A percentile compares a stretch with the other conserved stretches of the same genome.
Conservation (phyloP, 2,329 filamentous ascomycete species). For the Monosporascus sp. region DNA sequence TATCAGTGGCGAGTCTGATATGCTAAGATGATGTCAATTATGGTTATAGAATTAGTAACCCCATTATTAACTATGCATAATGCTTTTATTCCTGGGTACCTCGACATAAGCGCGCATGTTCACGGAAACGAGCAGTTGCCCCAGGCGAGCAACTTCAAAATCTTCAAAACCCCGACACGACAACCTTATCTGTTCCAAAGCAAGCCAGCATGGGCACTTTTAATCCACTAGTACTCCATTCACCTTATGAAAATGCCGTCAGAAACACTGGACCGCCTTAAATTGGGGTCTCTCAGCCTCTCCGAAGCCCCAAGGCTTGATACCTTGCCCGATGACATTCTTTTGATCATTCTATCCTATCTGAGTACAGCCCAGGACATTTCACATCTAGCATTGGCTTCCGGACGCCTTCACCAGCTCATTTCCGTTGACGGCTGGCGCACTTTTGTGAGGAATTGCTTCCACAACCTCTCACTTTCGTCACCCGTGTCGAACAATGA, state of each 20-base stretch:
- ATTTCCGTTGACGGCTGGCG: slow-evolving; percentile 43
- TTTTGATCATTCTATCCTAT: slow-evolving; percentile 43
- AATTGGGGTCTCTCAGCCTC: slow-evolving; percentile 10
- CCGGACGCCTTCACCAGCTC: slow-evolving; percentile 33
- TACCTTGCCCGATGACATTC: slow-evolving; percentile 44
- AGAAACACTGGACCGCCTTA: not conserved
- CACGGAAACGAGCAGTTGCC: too few species aligned
- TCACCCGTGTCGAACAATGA: slow-evolving; percentile 16
- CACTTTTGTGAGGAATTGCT: slow-evolving; percentile 41
- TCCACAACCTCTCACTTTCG: slow-evolving; percentile 35
- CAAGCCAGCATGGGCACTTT: too few species aligned
- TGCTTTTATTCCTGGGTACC: too few species aligned
- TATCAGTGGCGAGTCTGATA: not conserved
- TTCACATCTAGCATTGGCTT: slow-evolving; percentile 35
- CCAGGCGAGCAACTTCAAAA: too few species aligned
- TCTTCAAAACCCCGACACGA: too few species aligned
- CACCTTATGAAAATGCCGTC: too few species aligned
- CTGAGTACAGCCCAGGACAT: slow-evolving; percentile 46
- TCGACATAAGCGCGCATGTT: too few species aligned
- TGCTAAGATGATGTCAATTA: not conserved
- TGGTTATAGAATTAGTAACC: not conserved
- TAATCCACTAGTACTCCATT: too few species aligned
- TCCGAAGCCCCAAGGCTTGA: slow-evolving; percentile 28
- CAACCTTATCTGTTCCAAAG: too few species aligned
- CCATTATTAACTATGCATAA: too few species aligned